phyloP scores from a whole-genome alignment of 306 rosid genomes.

The Oemleria cerasiformis region DNA sequence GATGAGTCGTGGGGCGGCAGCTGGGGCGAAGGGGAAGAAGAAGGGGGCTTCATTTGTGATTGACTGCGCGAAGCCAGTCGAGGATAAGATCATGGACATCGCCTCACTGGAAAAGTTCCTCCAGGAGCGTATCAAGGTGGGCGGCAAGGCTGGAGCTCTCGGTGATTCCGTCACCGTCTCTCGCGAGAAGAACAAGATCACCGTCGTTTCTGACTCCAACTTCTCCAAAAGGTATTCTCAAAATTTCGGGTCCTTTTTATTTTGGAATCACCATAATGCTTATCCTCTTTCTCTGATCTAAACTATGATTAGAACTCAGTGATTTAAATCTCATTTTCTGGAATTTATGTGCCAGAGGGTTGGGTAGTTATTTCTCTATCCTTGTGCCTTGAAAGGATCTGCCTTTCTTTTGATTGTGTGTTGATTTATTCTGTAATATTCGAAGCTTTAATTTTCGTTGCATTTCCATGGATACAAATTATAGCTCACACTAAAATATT shows the following conservation, averaged over 20 bases:
- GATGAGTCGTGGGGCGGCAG: conserved; percentile 83
- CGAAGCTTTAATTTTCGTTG: too few species aligned
- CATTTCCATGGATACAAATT: too few species aligned
- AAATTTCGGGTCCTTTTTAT: background rate
- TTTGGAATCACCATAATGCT: background rate
- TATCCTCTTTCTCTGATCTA: background rate
- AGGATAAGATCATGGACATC: conserved; percentile 96
- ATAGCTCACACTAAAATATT: too few species aligned
- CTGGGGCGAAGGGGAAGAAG: conserved; percentile 89
- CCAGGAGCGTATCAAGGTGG: conserved; percentile 92
- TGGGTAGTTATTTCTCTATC: background rate
- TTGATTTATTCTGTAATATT: background rate
- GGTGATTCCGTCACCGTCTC: conserved; percentile 58
- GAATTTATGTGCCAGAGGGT: background rate
- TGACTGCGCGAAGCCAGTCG: conserved; percentile 91
- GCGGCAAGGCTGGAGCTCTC: conserved; percentile 83
- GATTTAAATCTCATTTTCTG: background rate
- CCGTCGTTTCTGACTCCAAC: conserved; percentile 59
- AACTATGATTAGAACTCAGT: background rate
- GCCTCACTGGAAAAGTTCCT: conserved; percentile 94
- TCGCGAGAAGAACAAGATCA: conserved; percentile 65
- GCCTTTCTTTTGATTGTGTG: too few species aligned
- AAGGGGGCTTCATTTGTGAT: conserved; percentile 77
- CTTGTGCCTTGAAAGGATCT: background rate
- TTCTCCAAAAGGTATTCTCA: conserved; percentile 60